A percentile compares a stretch with the other conserved stretches of the same genome.
Evolutionary conservation across 495 filamentous ascomycete genomes (phyloP).

Genomic region (Daldinia vernicosa): DNA sequence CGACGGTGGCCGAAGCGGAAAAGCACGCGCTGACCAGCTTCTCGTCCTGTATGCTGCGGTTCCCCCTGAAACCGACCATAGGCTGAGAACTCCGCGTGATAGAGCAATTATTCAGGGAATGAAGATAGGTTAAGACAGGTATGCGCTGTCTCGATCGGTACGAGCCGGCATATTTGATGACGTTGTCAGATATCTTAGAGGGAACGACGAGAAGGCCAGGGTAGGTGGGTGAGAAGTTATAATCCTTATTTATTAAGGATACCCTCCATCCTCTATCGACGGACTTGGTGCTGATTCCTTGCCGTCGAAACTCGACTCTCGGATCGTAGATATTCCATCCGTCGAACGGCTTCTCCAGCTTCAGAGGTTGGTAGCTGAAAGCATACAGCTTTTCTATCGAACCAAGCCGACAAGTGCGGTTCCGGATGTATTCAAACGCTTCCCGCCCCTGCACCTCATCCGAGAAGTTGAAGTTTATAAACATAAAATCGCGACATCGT

Average conservation of each 20-base stretch:
- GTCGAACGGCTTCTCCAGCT: slow-evolving; percentile 75
- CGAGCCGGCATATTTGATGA: slow-evolving; percentile 88
- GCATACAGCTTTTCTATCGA: slow-evolving; percentile 91
- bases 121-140: slow-evolving; percentile 89
- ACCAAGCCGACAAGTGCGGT: slow-evolving; percentile 82
- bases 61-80: slow-evolving; percentile 83
- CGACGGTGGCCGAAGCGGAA: slow-evolving; percentile 68
- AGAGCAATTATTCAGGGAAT: slow-evolving; percentile 95
- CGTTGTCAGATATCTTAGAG: slow-evolving; percentile 90
- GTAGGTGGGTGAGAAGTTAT: slow-evolving; percentile 94
- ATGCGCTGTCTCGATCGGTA: slow-evolving; percentile 90
- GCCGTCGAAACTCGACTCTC: slow-evolving; percentile 78
- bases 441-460: slow-evolving; percentile 79
- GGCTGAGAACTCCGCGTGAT: slow-evolving; percentile 97
- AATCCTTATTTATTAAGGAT: slow-evolving; percentile 87
- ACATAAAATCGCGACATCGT: slow-evolving; percentile 90
- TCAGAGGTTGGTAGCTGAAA: slow-evolving; percentile 80
- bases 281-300: slow-evolving; percentile 80
- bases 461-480: slow-evolving; percentile 87
- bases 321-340: slow-evolving; percentile 92
- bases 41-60: slow-evolving; percentile 95
- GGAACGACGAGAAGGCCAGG: slow-evolving; percentile 86
- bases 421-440: slow-evolving; percentile 87
- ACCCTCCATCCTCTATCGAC: slow-evolving; percentile 86
- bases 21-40: slow-evolving; percentile 93